Base-by-base conservation (phyloP, 2,329 filamentous ascomycete genomes). In the Hypoxylon sp. region DNA sequence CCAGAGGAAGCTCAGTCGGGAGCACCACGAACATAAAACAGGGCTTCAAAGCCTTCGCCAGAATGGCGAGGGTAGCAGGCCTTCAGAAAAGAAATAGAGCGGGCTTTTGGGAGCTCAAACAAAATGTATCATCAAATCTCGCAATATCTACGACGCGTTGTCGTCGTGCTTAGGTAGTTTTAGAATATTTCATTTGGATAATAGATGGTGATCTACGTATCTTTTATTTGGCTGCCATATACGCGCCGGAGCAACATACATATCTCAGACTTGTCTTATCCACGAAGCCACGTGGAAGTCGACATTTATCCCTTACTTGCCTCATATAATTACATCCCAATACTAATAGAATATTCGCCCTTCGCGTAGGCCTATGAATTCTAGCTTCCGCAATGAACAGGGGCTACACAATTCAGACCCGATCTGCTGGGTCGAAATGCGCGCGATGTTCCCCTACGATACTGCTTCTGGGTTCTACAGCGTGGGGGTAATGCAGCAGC, bases 11-110 rank as follows among this genome's bases (percentile, higher is more conserved):
- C 79, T 90, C 60, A 87, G 82, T 78, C 86, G 83, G 69, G 80
- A 86, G 30, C 87, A 89, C 63, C 80, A 82, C 36, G 86, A 87
- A 77, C 83, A 87, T 74, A 86, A 87, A 80, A 89, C 87, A 0
- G 87, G 87, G 0, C 73, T 90, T 62, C 77, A 83, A 46, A 78
- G 74, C 46, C 69, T 82, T 70, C 79, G 77, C 2, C 41, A 51
- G 43, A 70, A 70, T 11, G 52, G 56, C 17, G 64, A 65, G 49
- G 64, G 34, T 6, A 34, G 36, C 2, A 58, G 60, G 23, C 23
- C 65, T 19, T 32, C 43, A 14, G 63, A 69, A 51, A 69, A 61
- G 48, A 55, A 41, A 63, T 63, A 55, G 50, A 17, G 53, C 38
- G 25, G 14, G 6, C 7, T 0, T 65, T 36, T 19, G 43, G 30